Evolutionary conservation across 139 green algal genomes (phyloP).

Genomic region (Chlamydomonas incerta): DNA sequence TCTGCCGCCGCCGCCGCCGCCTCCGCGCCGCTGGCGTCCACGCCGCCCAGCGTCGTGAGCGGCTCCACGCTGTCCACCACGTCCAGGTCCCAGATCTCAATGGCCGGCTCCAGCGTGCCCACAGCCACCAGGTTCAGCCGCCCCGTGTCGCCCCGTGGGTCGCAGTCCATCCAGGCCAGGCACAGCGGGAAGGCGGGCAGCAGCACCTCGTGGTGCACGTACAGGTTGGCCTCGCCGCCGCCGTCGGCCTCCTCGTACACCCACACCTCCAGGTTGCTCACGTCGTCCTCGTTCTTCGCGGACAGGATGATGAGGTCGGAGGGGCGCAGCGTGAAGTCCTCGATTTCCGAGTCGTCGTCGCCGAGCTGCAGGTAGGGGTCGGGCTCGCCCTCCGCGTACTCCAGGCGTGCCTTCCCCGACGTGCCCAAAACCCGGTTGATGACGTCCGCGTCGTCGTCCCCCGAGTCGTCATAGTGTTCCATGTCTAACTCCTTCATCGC

Average conservation of each 20-base stretch:
- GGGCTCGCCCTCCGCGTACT: constrained; percentile 60
- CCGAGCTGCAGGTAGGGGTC: constrained; percentile 79
- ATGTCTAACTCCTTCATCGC: constrained; percentile 94
- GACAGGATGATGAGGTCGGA: constrained; percentile 92
- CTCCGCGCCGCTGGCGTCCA: constrained; percentile 48
- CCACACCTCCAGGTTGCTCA: constrained; percentile 96
- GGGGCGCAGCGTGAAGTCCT: constrained; percentile 78
- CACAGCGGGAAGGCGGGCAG: constrained; percentile 94
- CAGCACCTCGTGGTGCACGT: constrained; percentile 97
- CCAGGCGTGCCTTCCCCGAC: constrained; percentile 18
- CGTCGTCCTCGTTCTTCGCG: constrained; percentile 93
- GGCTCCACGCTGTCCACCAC: constrained; percentile 91
- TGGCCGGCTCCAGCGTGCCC: constrained; percentile 91
- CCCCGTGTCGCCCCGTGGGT: constrained; percentile 34
- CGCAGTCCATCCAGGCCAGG: constrained; percentile 90
- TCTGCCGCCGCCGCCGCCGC: neutral
- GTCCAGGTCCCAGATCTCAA: constrained; percentile 98
- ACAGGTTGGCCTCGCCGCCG: constrained; percentile 81
- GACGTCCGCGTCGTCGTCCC: constrained; percentile 68
- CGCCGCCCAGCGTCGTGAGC: constrained; percentile 81
- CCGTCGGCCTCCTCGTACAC: constrained; percentile 91
- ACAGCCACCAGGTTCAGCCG: constrained; percentile 88
- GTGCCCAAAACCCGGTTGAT: constrained; percentile 48
- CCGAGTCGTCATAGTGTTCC: constrained; percentile 94
- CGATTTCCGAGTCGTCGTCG: constrained; percentile 74